phyloP scores from a whole-genome alignment of 2,329 filamentous ascomycete species.

The Clarireedia homoeocarpa region DNA sequence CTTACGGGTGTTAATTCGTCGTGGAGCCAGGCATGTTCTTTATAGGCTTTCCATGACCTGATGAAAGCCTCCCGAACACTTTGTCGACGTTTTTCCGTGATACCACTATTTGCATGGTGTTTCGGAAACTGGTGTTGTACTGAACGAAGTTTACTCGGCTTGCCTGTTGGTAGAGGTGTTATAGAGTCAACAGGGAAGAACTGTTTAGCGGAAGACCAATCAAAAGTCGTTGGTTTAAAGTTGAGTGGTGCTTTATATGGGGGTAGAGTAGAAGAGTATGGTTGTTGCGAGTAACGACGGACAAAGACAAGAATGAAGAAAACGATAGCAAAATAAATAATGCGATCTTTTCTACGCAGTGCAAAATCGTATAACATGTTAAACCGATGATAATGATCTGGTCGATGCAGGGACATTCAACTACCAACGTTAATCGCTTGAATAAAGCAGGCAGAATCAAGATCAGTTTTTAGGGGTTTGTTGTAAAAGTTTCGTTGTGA shows the following conservation, averaged over 20 bases:
- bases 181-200: background rate
- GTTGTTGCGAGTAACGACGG: background rate
- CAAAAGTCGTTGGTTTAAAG: background rate
- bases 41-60: constrained; percentile 72
- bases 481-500: no score
- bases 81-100: constrained; percentile 1
- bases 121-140: background rate
- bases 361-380: background rate
- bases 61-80: constrained; percentile 18
- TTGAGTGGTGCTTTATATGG: background rate
- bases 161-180: background rate
- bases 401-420: background rate
- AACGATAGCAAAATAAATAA: constrained; percentile 1
- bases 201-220: background rate
- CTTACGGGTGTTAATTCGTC: constrained; percentile 74
- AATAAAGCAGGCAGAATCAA: background rate
- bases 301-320: background rate
- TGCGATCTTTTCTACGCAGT: background rate
- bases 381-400: background rate
- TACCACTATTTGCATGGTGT: background rate
- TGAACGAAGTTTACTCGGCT: background rate
- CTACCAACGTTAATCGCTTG: background rate
- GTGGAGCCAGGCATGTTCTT: constrained; percentile 67
- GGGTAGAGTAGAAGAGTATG: background rate
- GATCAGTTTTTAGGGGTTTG: background rate